Evolutionary conservation across 495 filamentous ascomycete species (phyloP).

Genomic region (Penicillium paradoxum): DNA sequence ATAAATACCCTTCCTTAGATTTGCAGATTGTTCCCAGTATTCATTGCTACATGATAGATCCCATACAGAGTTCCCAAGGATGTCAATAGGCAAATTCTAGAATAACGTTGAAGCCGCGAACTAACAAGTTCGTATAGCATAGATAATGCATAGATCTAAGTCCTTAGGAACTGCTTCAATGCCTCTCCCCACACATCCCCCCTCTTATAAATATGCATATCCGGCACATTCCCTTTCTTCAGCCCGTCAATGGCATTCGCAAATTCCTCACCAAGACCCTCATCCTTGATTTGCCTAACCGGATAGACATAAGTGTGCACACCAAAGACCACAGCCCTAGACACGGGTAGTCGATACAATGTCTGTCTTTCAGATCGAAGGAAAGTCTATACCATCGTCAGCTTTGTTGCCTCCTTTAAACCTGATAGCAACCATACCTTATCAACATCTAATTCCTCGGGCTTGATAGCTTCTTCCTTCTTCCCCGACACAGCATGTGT

Average conservation of each 20-base stretch:
- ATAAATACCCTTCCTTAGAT: conserved; percentile 1
- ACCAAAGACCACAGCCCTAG: conserved; percentile 63
- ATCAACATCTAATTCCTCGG: conserved; percentile 46
- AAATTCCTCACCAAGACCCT: conserved; percentile 60
- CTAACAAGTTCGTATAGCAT: background rate
- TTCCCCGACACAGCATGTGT: conserved; percentile 37
- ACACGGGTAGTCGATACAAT: conserved; percentile 64
- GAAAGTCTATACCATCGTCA: conserved; percentile 36
- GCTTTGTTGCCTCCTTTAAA: background rate
- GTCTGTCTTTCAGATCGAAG: conserved; percentile 75
- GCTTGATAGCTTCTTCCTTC: conserved; percentile 36
- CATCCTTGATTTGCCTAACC: conserved; percentile 60
- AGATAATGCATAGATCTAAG: conserved; percentile 7
- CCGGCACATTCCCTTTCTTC: conserved; percentile 60
- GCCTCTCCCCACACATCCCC: conserved; percentile 61
- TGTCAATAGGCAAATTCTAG: background rate
- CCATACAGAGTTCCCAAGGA: background rate
- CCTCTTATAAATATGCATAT: conserved; percentile 66
- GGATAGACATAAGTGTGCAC: conserved; percentile 80
- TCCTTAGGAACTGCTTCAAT: conserved; percentile 54
- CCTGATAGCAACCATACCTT: conserved; percentile 23
- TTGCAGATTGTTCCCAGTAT: no score
- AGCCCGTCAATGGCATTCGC: conserved; percentile 70
- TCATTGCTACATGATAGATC: no score
- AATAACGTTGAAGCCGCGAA: background rate